Evolutionary conservation across 768 basidiomycete genomes (phyloP), one percentile per base, ranked within the genome.

Genomic region (Suillus paluster): DNA sequence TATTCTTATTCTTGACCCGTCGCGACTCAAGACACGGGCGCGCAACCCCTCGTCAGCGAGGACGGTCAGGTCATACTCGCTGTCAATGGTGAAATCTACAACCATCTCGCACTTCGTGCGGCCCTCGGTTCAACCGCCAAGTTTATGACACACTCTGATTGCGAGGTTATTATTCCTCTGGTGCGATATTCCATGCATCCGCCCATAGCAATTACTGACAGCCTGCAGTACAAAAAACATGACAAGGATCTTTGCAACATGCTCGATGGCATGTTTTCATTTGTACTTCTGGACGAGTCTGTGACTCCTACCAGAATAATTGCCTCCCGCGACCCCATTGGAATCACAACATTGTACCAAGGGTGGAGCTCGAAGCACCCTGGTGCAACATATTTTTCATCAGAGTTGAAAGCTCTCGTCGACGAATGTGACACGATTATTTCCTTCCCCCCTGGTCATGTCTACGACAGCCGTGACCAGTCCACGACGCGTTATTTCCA

Each of bases 31-130:
- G 97, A 99, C 72, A 90, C 95, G 41, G 97, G 97, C 64, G 97
- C 97, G 21, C 97, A 99, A 73, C 97, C 97, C 15, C 83, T 99
- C 49, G 76, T 89, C 60, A 95, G 91, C 77, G 86, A 92, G 25
- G 94, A 98, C 66, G 91, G 88, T 58, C 92, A 90, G 68, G 70
- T 88, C 64, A 84, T 90, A 66, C 89, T 99, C 58, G 86, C 92
- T 61, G 97, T 99, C 72, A 99, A 99, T 77, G 97, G 97, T 57
- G 97, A 99, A 78, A 99, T 99, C 70, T 99, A 99, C 84, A 99
- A 99, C 82, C 94, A 99, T 73, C 77, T 92, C 59, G 83, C 89
- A 19, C 86, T 99, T 57, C 86, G 93, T 61, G 84, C 87, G 56
- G 78, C 75, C 27, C 77, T 95, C 58, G 87, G 85, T 41, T 72